Evolutionary conservation across 345 rosid species (phyloP).

Genomic region (Linum lewisii): DNA sequence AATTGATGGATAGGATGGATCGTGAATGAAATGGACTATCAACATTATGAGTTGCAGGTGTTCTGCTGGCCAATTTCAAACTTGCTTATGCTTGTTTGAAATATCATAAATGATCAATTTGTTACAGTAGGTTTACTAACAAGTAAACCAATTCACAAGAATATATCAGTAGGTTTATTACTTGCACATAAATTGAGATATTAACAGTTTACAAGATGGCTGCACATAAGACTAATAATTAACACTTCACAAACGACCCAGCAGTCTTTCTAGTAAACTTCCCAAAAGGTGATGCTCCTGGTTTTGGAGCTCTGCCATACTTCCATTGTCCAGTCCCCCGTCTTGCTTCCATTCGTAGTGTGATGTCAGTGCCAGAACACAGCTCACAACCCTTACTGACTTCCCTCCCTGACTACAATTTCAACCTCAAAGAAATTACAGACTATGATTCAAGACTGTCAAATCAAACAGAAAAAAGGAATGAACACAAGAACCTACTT

Average conservation of each 20-base stretch:
- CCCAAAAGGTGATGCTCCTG: conserved; percentile 6
- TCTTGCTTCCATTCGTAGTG: conserved; percentile 24
- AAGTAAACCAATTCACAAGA: too few species aligned
- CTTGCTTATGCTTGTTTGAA: too few species aligned
- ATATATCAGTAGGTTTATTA: too few species aligned
- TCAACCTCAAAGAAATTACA: background rate
- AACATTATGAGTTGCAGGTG: too few species aligned
- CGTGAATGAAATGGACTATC: too few species aligned
- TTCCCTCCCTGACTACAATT: conserved; percentile 23
- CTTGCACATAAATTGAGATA: too few species aligned
- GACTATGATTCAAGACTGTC: background rate
- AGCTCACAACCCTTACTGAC: conserved; percentile 20
- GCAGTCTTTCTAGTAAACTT: conserved; percentile 16
- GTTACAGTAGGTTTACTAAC: too few species aligned
- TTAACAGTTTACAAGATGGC: too few species aligned
- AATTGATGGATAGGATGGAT: too few species aligned
- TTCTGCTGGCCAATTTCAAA: too few species aligned
- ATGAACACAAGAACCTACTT: conserved; percentile 12
- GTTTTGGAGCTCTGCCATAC: conserved; percentile 16
- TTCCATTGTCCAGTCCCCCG: conserved; percentile 26
- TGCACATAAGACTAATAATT: too few species aligned
- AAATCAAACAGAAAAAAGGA: background rate
- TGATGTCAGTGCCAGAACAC: conserved; percentile 25
- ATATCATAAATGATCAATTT: too few species aligned
- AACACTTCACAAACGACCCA: conserved; percentile 13